A percentile compares a stretch with the other conserved stretches of the same genome.
phyloP scores from a whole-genome alignment of 23 red algal genomes.

The Gracilaria caudata region DNA sequence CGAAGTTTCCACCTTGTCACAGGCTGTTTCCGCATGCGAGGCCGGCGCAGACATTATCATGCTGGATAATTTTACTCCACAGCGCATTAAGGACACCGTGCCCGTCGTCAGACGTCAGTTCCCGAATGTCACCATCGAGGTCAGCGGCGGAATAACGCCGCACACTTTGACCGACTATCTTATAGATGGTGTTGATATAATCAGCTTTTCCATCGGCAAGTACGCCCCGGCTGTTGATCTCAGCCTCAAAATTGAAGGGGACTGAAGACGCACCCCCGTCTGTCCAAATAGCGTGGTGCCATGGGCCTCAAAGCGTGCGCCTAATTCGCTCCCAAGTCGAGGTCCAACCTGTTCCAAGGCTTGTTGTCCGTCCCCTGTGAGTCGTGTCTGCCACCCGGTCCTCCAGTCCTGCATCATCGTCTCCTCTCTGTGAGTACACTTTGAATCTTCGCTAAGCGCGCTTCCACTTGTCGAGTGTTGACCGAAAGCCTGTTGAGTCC shows the following conservation, averaged over 20 bases:
- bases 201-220: slow-evolving; percentile 86
- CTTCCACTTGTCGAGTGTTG: background rate
- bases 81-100: slow-evolving; percentile 40
- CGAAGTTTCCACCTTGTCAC: slow-evolving; percentile 63
- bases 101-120: slow-evolving; percentile 43
- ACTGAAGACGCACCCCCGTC: background rate
- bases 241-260: slow-evolving; percentile 77
- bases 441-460: no score
- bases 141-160: slow-evolving; percentile 75
- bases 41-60: slow-evolving; percentile 96
- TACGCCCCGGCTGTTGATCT: slow-evolving; percentile 71
- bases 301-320: background rate
- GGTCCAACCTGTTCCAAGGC: no score
- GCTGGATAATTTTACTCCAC: slow-evolving; percentile 86
- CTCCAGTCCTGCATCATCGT: no score
- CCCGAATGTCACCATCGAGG: slow-evolving; percentile 73
- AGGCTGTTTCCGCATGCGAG: slow-evolving; percentile 55
- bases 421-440: no score
- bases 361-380: background rate
- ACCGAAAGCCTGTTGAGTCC: background rate
- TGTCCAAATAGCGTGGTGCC: background rate
- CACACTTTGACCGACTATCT: slow-evolving; percentile 53
- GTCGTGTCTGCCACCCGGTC: no score
- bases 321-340: no score
- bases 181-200: slow-evolving; percentile 72